A percentile compares a stretch with the other conserved stretches of the same genome.
phyloP scores from a whole-genome alignment of 805 yeast genomes.

The Ogataea naganishii region DNA sequence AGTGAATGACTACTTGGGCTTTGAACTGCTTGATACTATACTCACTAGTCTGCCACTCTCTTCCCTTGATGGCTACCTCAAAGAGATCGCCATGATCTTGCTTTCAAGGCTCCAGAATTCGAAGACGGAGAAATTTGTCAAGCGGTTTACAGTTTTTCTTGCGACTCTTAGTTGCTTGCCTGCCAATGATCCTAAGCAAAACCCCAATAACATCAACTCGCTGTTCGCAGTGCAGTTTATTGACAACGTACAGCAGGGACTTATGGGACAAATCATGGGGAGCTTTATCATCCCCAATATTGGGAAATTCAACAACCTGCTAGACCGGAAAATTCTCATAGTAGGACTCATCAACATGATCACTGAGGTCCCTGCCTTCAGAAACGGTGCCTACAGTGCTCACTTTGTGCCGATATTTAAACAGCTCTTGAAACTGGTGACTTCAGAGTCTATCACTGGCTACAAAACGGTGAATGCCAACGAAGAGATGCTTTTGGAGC shows the following conservation, averaged over 20 bases:
- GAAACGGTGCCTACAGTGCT: conserved; percentile 25
- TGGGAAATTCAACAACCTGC: conserved; percentile 29
- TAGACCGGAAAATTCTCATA: conserved; percentile 37
- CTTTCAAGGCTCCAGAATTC: conserved; percentile 74
- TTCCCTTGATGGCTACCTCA: conserved; percentile 43
- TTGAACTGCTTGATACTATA: conserved; percentile 73
- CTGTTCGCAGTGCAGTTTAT: conserved; percentile 52
- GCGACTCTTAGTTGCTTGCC: conserved; percentile 21
- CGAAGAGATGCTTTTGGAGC: conserved; percentile 45
- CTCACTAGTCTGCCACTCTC: conserved; percentile 46
- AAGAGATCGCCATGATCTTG: conserved; percentile 67
- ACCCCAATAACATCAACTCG: conserved; percentile 16
- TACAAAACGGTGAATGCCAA: conserved; percentile 27
- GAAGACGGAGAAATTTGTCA: conserved; percentile 73
- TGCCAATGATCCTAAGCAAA: conserved; percentile 19
- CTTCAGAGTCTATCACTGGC: conserved; percentile 25
- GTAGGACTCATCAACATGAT: conserved; percentile 40
- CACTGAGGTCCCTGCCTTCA: conserved; percentile 23
- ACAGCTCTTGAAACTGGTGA: conserved; percentile 27
- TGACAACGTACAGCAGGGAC: conserved; percentile 62
- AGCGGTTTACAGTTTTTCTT: conserved; percentile 60
- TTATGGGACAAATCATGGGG: conserved; percentile 41
- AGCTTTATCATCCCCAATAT: conserved; percentile 44
- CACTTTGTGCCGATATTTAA: conserved; percentile 35
- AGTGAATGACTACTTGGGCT: conserved; percentile 71